Percentiles rank a stretch among this genome's conserved stretches.
Evolutionary conservation across 2,329 filamentous ascomycete genomes (phyloP).

Genomic region (Curvularia spicifera): DNA sequence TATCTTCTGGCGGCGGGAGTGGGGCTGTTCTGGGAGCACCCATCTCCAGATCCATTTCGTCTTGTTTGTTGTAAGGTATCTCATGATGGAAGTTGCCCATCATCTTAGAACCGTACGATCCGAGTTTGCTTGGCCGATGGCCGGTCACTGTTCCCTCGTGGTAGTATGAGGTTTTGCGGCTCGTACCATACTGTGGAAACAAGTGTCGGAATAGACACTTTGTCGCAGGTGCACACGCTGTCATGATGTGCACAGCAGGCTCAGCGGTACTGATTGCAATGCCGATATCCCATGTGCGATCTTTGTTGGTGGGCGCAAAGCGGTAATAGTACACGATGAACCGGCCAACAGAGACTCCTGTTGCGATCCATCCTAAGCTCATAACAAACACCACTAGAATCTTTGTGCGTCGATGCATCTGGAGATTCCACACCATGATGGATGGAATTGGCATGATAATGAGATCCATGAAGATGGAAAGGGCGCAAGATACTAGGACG

Average conservation of each 20-base stretch:
- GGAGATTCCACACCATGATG: constrained; percentile 53
- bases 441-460: constrained; percentile 52
- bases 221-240: constrained; percentile 61
- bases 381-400: constrained; percentile 41
- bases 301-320: constrained; percentile 41
- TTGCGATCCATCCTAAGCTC: constrained; percentile 47
- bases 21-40: constrained; percentile 10
- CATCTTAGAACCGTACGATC: constrained; percentile 10
- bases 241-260: constrained; percentile 57
- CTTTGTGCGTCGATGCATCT: constrained; percentile 51
- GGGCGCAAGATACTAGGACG: constrained; percentile 41
- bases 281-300: constrained; percentile 47
- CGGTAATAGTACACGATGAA: constrained; percentile 52
- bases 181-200: constrained; percentile 41
- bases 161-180: constrained; percentile 22
- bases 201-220: constrained; percentile 53
- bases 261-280: constrained; percentile 50
- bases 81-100: constrained; percentile 24
- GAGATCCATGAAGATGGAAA: constrained; percentile 50
- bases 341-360: constrained; percentile 45
- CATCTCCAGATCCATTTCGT: constrained; percentile 17
- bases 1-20: constrained; percentile 3
- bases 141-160: constrained; percentile 14
- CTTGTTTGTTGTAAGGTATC: constrained; percentile 8
- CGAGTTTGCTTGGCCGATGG: constrained; percentile 14